Evolutionary conservation across 2,329 filamentous ascomycete genomes (phyloP).

Genomic region (Claviceps maximensis): DNA sequence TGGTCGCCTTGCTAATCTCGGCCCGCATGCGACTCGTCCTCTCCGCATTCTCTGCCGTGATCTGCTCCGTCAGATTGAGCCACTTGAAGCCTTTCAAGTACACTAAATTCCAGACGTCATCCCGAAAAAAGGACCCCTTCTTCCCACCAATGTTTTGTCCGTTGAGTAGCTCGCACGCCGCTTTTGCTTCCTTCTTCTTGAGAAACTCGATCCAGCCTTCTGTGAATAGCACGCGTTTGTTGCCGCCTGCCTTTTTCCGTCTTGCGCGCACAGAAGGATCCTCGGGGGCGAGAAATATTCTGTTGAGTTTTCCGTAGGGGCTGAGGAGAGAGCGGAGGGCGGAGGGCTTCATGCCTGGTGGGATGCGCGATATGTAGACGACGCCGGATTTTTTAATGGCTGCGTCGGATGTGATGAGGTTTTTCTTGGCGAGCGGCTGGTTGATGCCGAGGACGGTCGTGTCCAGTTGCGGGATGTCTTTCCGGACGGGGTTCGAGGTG

Average conservation of each 20-base stretch:
- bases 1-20: slow-evolving; percentile 61
- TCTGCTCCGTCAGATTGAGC: slow-evolving; percentile 62
- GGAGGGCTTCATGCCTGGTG: slow-evolving; percentile 76
- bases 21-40: slow-evolving; percentile 60
- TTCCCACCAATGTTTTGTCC: slow-evolving; percentile 69
- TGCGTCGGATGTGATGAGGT: slow-evolving; percentile 50
- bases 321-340: slow-evolving; percentile 64
- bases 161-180: slow-evolving; percentile 64
- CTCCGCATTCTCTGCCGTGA: slow-evolving; percentile 70
- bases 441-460: slow-evolving; percentile 33
- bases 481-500: slow-evolving; percentile 8
- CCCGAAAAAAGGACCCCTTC: slow-evolving; percentile 70
- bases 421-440: slow-evolving; percentile 49
- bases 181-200: slow-evolving; percentile 62
- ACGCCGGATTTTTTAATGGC: slow-evolving; percentile 64
- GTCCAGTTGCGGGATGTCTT: slow-evolving; percentile 15
- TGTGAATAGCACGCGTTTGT: slow-evolving; percentile 69
- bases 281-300: slow-evolving; percentile 69
- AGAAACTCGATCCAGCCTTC: slow-evolving; percentile 83
- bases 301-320: slow-evolving; percentile 62
- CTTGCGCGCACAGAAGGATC: slow-evolving; percentile 51
- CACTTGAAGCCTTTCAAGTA: slow-evolving; percentile 81
- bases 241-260: slow-evolving; percentile 60
- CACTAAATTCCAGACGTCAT: slow-evolving; percentile 75
- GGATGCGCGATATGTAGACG: slow-evolving; percentile 70